phyloP scores from a whole-genome alignment of 2,329 filamentous ascomycete species.

The Fusarium zealandicum region DNA sequence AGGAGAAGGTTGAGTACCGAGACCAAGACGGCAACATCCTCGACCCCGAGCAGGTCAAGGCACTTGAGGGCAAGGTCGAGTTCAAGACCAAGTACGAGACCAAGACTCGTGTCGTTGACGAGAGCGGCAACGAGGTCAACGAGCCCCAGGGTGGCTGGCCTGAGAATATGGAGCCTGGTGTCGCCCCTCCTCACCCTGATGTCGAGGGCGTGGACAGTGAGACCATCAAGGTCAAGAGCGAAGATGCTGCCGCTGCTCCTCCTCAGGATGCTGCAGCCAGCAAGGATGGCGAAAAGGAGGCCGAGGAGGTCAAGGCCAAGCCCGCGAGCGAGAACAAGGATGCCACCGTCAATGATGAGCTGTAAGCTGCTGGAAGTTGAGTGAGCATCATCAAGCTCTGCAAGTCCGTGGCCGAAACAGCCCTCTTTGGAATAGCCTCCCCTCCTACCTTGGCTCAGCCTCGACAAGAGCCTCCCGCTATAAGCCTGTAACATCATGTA shows the following conservation, averaged over 20 bases:
- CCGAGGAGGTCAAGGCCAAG: conserved; percentile 63
- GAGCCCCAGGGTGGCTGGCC: conserved; percentile 51
- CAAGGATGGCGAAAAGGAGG: conserved; percentile 66
- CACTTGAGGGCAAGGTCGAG: conserved; percentile 88
- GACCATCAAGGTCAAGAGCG: conserved; percentile 54
- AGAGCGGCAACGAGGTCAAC: conserved; percentile 77
- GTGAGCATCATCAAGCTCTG: not conserved
- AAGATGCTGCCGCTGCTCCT: conserved; percentile 48
- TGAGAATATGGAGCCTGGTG: conserved; percentile 48
- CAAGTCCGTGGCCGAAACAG: not conserved
- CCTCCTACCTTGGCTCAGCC: not conserved
- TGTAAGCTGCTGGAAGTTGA: conserved; percentile 36
- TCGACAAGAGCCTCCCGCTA: conserved; percentile 3
- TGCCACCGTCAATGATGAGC: conserved; percentile 55
- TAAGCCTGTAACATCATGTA: conserved; percentile 40
- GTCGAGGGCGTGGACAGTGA: conserved; percentile 67
- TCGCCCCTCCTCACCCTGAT: conserved; percentile 67
- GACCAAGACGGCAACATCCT: conserved; percentile 93
- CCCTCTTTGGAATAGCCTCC: not conserved
- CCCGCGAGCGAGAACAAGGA: conserved; percentile 70
- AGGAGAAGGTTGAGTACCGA: conserved; percentile 91
- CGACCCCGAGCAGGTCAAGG: conserved; percentile 81
- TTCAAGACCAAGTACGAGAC: conserved; percentile 97
- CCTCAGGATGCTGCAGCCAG: conserved; percentile 54
- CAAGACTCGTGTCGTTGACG: conserved; percentile 84